Evolutionary conservation across 768 basidiomycete species (phyloP).

Genomic region (Pleurotus giganteus): DNA sequence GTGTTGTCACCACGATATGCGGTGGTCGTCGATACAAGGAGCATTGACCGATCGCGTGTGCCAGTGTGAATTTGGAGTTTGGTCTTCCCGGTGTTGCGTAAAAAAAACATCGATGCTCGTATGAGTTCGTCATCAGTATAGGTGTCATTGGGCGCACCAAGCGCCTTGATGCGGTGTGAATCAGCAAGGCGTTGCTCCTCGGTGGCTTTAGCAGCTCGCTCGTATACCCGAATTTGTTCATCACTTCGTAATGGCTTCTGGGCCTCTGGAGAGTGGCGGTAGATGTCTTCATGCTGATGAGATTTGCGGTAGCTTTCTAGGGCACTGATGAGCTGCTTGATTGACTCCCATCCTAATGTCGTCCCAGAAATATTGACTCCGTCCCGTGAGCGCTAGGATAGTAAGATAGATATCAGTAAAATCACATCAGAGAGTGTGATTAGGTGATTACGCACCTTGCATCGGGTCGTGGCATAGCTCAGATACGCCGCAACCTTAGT

Average conservation of each 20-base stretch:
- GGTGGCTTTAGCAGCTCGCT: conserved; percentile 15
- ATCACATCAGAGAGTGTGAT: not conserved
- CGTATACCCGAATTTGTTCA: conserved; percentile 15
- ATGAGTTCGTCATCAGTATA: conserved; percentile 23
- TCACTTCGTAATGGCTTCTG: conserved; percentile 18
- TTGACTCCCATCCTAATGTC: conserved; percentile 21
- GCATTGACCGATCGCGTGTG: conserved; percentile 28
- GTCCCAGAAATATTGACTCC: conserved; percentile 19
- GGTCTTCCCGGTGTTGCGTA: conserved; percentile 11
- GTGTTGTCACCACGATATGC: conserved; percentile 28
- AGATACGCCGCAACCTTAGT: conserved; percentile 29
- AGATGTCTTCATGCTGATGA: conserved; percentile 18
- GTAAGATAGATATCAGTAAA: not conserved
- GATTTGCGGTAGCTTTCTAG: conserved; percentile 21
- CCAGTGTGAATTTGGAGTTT: conserved; percentile 12
- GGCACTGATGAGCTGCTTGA: conserved; percentile 28
- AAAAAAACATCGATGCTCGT: conserved; percentile 18
- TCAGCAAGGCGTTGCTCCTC: conserved; percentile 17
- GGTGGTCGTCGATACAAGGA: conserved; percentile 22
- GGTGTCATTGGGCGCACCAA: conserved; percentile 18
- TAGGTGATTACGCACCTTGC: conserved; percentile 21
- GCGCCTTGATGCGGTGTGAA: conserved; percentile 21
- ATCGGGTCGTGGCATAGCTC: conserved; percentile 22
- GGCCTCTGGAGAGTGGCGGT: conserved; percentile 15
- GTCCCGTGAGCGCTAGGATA: conserved; percentile 12